Conservation (phyloP, 805 yeast species). For the Candida takata region DNA sequence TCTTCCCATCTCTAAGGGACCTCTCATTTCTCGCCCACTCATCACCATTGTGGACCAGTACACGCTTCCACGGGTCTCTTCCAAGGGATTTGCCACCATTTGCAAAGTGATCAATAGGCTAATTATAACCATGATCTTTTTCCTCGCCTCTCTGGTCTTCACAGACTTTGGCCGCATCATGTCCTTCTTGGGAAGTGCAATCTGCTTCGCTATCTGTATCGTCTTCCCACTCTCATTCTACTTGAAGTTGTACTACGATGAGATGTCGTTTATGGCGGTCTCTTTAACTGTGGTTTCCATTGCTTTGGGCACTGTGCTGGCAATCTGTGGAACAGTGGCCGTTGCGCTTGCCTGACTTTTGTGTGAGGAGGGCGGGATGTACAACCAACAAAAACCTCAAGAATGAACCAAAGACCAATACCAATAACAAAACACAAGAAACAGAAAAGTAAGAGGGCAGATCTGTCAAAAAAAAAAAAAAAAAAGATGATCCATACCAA, state of each 20-base stretch:
- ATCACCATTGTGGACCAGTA: constrained; percentile 50
- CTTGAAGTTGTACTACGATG: constrained; percentile 37
- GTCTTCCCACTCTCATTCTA: constrained; percentile 65
- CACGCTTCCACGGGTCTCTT: too few species aligned
- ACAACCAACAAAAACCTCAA: background rate
- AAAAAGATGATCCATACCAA: constrained; percentile 10
- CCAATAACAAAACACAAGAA: too few species aligned
- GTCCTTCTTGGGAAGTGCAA: constrained; percentile 65
- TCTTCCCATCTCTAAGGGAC: constrained; percentile 72
- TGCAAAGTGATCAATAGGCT: constrained; percentile 15
- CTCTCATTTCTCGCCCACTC: constrained; percentile 67
- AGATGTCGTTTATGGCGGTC: constrained; percentile 26
- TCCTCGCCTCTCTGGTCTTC: constrained; percentile 46
- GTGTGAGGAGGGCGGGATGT: background rate
- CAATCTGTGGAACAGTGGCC: constrained; percentile 21
- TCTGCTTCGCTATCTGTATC: constrained; percentile 68
- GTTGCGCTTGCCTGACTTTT: constrained; percentile 15
- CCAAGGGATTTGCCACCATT: background rate
- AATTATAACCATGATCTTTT: constrained; percentile 29
- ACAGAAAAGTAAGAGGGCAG: too few species aligned
- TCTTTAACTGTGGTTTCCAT: constrained; percentile 8
- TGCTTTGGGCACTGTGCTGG: constrained; percentile 7
- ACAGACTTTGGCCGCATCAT: constrained; percentile 70
- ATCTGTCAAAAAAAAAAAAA: too few species aligned
- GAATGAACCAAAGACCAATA: too few species aligned